phyloP scores from a whole-genome alignment of 192 early-diverging fungal species.

The Mortierella claussenii region DNA sequence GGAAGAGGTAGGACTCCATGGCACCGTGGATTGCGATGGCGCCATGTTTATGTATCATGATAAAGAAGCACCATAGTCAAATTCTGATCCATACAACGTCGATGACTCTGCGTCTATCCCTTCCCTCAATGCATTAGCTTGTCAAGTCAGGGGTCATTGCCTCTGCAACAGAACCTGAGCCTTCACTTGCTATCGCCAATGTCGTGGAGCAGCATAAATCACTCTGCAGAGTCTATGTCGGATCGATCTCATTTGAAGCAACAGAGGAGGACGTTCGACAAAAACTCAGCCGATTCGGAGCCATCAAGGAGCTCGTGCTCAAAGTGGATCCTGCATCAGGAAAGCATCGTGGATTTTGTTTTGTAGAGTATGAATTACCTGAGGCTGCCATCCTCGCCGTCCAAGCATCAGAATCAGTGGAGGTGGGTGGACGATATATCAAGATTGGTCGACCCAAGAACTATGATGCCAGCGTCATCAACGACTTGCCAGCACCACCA shows the following conservation, averaged over 20 bases:
- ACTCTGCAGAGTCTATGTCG: slow-evolving; percentile 76
- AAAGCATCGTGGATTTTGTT: slow-evolving; percentile 91
- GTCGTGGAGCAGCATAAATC: slow-evolving; percentile 40
- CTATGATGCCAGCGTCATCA: slow-evolving; percentile 69
- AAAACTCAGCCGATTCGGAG: slow-evolving; percentile 83
- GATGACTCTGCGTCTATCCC: too few species aligned
- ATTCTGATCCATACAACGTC: too few species aligned
- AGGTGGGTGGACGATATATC: slow-evolving; percentile 83
- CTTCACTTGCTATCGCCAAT: slow-evolving; percentile 36
- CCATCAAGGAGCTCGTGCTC: slow-evolving; percentile 81
- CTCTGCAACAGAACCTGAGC: slow-evolving; percentile 39
- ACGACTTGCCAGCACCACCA: slow-evolving; percentile 71
- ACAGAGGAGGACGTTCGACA: slow-evolving; percentile 81
- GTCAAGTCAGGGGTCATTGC: slow-evolving; percentile 23
- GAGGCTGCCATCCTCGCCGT: slow-evolving; percentile 87
- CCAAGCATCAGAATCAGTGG: slow-evolving; percentile 81
- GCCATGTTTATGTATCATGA: too few species aligned
- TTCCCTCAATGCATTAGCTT: too few species aligned
- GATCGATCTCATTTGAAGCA: slow-evolving; percentile 88
- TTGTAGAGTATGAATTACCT: slow-evolving; percentile 89
- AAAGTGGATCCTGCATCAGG: slow-evolving; percentile 78
- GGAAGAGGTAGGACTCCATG: slow-evolving; percentile 39
- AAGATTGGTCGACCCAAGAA: slow-evolving; percentile 90
- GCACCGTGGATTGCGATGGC: too few species aligned
- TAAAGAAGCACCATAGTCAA: too few species aligned